Conservation (phyloP, 2,329 filamentous ascomycete species). For the Aspergillus tanneri region DNA sequence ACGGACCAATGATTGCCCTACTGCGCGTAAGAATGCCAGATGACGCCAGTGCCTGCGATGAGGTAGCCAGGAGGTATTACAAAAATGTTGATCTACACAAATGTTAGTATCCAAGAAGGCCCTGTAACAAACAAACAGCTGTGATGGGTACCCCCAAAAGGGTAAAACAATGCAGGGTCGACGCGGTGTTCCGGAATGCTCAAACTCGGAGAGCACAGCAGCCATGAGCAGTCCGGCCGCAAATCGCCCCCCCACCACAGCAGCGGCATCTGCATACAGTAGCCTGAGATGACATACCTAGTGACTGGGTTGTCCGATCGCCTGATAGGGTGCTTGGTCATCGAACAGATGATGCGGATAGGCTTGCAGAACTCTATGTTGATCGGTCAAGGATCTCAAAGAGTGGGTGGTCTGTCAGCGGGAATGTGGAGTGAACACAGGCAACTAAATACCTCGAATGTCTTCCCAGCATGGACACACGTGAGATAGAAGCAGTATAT, state of each 20-base stretch:
- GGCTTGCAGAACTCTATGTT: background rate
- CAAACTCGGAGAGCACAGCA: background rate
- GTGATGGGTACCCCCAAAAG: conserved; percentile 5
- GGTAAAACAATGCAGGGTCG: conserved; percentile 23
- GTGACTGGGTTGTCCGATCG: conserved; percentile 7
- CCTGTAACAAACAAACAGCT: conserved; percentile 15
- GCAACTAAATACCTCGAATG: conserved; percentile 5
- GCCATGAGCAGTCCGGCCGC: background rate
- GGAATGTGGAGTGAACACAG: conserved; percentile 3
- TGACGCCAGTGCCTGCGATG: conserved; percentile 10
- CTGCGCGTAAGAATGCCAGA: conserved; percentile 14
- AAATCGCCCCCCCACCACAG: background rate
- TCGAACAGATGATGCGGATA: conserved; percentile 1
- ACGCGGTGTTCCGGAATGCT: conserved; percentile 19
- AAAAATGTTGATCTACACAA: conserved; percentile 18
- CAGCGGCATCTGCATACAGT: conserved; percentile 1
- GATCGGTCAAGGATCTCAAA: background rate
- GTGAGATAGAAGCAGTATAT: background rate
- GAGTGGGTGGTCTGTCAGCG: background rate
- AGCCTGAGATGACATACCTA: conserved; percentile 11
- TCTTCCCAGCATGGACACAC: background rate
- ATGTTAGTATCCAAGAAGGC: conserved; percentile 11
- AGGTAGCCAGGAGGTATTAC: conserved; percentile 14
- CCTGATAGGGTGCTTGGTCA: conserved; percentile 9
- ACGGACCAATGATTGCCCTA: conserved; percentile 13